These are phyloP conservation scores for Suillus bovinus DNA, from an alignment of 768 basidiomycete species.

Conservation along the genomic window DNA sequence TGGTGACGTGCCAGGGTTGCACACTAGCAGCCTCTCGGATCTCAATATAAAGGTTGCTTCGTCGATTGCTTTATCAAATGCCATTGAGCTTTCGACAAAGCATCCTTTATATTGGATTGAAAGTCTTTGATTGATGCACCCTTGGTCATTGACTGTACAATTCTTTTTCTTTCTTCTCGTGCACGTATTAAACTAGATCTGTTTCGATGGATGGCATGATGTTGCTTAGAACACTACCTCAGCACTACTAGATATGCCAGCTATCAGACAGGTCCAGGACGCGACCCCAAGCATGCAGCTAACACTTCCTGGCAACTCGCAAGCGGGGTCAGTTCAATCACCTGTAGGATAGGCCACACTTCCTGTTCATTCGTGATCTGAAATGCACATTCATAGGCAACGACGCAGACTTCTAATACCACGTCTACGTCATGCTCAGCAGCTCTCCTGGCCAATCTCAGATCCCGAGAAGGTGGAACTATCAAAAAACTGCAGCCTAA, in stretches of 20 bases:
- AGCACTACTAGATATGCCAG: not conserved
- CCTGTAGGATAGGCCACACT: not conserved
- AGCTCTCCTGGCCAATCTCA: conserved; percentile 1
- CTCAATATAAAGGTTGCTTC: not conserved
- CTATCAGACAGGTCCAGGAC: not conserved
- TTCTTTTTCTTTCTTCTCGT: not conserved
- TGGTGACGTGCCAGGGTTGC: no score
- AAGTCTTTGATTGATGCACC: not conserved
- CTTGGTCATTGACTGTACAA: not conserved
- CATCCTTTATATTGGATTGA: not conserved
- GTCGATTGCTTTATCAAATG: no score
- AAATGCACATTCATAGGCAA: not conserved
- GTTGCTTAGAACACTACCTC: not conserved
- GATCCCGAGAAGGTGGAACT: not conserved
- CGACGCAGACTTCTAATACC: not conserved
- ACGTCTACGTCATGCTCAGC: not conserved
- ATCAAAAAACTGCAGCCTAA: conserved; percentile 26
- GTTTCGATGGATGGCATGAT: not conserved
- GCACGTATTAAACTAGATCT: not conserved
- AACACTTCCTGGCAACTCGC: not conserved
- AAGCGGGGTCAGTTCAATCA: not conserved
- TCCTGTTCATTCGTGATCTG: not conserved
- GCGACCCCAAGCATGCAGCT: not conserved
- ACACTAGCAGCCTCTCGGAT: no score
- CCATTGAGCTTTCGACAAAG: not conserved